A percentile compares a stretch with the other conserved stretches of the same genome.
phyloP scores from a whole-genome alignment of 352 stramenopile species.

The Pythium sukuiense region DNA sequence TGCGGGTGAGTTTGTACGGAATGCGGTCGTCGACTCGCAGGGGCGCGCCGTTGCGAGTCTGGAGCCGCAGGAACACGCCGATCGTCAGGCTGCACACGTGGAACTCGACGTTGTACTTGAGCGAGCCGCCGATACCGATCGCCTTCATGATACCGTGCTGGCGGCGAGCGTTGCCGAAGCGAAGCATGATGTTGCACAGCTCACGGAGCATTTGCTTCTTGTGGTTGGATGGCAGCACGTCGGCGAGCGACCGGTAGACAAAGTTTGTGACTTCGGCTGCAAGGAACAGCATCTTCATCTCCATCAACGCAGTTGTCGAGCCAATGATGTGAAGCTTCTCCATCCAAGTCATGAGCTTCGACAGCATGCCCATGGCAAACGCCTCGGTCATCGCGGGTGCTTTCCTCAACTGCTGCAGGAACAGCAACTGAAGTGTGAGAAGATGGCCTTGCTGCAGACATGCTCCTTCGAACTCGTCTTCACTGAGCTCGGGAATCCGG shows the following conservation, averaged over 20 bases:
- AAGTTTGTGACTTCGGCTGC: conserved; percentile 78
- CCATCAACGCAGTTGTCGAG: conserved; percentile 45
- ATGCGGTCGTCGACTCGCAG: conserved; percentile 75
- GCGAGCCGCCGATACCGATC: conserved; percentile 72
- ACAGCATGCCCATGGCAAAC: conserved; percentile 66
- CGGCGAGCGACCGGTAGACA: conserved; percentile 54
- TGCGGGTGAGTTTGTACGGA: conserved; percentile 79
- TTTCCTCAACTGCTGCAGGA: conserved; percentile 67
- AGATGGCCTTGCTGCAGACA: conserved; percentile 75
- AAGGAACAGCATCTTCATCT: conserved; percentile 84
- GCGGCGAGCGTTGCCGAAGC: conserved; percentile 62
- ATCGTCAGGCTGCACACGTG: conserved; percentile 72
- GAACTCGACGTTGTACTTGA: conserved; percentile 79
- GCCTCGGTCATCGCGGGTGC: conserved; percentile 65
- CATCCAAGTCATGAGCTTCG: conserved; percentile 77
- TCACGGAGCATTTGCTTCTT: conserved; percentile 85
- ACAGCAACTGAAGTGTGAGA: conserved; percentile 77
- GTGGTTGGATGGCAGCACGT: conserved; percentile 52
- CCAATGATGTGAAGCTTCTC: conserved; percentile 47
- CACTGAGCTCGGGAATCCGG: conserved; percentile 77
- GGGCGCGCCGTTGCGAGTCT: conserved; percentile 69
- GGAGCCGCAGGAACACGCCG: conserved; percentile 75
- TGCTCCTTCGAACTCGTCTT: conserved; percentile 73
- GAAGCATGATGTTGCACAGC: conserved; percentile 58
- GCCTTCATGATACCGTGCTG: conserved; percentile 87